phyloP scores from a whole-genome alignment of 176 grass and related monocot species.

The Hyparrhenia diplandra region DNA sequence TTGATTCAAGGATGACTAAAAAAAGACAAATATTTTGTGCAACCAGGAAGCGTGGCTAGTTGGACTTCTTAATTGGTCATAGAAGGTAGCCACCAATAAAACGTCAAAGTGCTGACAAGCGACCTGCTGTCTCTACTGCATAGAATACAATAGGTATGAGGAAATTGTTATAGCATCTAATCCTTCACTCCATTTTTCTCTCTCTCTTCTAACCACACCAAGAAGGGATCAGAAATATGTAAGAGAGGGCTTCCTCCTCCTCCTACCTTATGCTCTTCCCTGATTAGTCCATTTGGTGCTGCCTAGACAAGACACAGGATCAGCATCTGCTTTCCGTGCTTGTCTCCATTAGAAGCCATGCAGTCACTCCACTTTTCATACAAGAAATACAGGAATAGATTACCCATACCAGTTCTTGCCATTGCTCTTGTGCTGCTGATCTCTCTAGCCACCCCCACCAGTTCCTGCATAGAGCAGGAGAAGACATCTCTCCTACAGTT shows the following conservation, averaged over 20 bases:
- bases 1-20: not conserved
- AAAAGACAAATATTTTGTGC: not conserved
- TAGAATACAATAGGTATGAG: not conserved
- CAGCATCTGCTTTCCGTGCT: not conserved
- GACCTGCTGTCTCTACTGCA: not conserved
- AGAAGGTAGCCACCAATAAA: not conserved
- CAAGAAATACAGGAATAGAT: not conserved
- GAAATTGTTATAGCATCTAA: not conserved
- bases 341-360: conserved; percentile 18
- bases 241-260: not conserved
- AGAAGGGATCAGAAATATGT: not conserved
- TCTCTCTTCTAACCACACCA: not conserved
- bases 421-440: not conserved
- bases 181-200: not conserved
- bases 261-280: not conserved
- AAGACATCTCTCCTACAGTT: not conserved
- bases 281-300: not conserved
- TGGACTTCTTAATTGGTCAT: conserved; percentile 1
- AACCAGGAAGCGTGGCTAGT: too few relatives aligned
- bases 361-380: not conserved
- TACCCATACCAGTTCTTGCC: not conserved
- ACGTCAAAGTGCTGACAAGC: not conserved
- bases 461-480: not conserved
- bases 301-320: not conserved
- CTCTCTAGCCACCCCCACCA: not conserved